These are phyloP conservation scores for Straminergon stramineum DNA, from an alignment of 225 moss, liverwort and hornwort species.

Conservation along the genomic window DNA sequence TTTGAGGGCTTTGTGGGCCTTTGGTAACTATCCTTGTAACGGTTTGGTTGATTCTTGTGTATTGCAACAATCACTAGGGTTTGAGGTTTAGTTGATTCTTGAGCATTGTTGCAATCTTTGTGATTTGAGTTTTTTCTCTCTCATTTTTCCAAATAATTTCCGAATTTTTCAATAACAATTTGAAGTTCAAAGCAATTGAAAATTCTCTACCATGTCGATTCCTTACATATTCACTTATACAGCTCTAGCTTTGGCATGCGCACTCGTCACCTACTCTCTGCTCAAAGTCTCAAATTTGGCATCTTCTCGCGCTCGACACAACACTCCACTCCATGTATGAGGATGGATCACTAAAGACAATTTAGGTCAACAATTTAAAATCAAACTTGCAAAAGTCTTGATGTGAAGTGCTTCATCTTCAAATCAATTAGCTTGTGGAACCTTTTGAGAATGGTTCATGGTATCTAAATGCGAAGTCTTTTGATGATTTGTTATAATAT, in stretches of 20 bases:
- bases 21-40: neutral
- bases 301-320: conserved; percentile 1
- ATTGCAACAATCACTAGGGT: neutral
- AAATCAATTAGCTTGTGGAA: neutral
- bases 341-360: neutral
- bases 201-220: conserved; percentile 1
- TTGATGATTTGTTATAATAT: neutral
- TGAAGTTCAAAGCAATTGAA: neutral
- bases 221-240: conserved; percentile 12
- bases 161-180: neutral
- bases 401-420: neutral
- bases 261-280: conserved; percentile 10
- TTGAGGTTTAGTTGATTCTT: neutral
- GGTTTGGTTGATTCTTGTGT: neutral
- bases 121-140: neutral
- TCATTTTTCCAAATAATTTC: no score
- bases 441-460: neutral
- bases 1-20: neutral
- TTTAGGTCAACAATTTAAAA: neutral
- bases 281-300: conserved; percentile 1
- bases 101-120: neutral
- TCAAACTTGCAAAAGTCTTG: neutral
- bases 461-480: neutral
- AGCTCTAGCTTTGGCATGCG: conserved; percentile 1
- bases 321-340: neutral